Base-by-base conservation (phyloP, 352 stramenopile species). In the Phytophthora uliginosa region DNA sequence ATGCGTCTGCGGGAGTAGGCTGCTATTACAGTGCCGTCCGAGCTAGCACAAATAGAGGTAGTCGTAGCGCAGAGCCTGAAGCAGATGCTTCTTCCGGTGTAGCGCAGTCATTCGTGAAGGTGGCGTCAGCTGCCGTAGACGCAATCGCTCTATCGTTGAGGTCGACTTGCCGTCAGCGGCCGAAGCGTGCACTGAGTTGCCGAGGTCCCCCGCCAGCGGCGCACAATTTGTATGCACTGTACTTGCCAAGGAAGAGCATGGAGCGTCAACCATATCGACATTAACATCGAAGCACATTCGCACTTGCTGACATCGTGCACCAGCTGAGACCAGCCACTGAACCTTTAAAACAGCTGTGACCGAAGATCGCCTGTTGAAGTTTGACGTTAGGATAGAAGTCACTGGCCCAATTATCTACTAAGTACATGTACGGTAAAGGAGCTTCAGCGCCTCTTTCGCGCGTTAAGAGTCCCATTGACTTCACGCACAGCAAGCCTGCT, bases 181-280 rank as follows among this genome's bases (percentile, higher is more conserved):
- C 28, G 67, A 70, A 10, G 67, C 61, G 22, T 74, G 54, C 18
- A 74, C 67, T 3, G 67, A 74, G 60, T 36, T 74, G 26, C 67
- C 66, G 34, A 74, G 26, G n/a, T 52, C 69, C 31, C 48, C 20
- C 6, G 20, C 33, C 47, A 54, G 22, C 22, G 48, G 36, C 0
- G 42, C 42, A 53, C 53, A 59, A 40, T 56, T 59, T 3, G 53
- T 40, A 45, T 63, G 79, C 33, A 74, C 64, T 63, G 79, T 31
- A 74, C 64, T 36, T 80, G 76, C 76, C 76, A 82, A 13, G 67
- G 52, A 9, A 71, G 62, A 15, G 66, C 58, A 36, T 83, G 76
- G 45, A 83, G 38, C 9, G 76, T 73, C 42, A 83, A 22, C 76
- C 73, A 83, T 47, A 75, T 66, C 26, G 69, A 73, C 17, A 59